These are phyloP conservation scores for Mangifera indica DNA, from an alignment of 345 rosid genomes.

Conservation along the genomic window DNA sequence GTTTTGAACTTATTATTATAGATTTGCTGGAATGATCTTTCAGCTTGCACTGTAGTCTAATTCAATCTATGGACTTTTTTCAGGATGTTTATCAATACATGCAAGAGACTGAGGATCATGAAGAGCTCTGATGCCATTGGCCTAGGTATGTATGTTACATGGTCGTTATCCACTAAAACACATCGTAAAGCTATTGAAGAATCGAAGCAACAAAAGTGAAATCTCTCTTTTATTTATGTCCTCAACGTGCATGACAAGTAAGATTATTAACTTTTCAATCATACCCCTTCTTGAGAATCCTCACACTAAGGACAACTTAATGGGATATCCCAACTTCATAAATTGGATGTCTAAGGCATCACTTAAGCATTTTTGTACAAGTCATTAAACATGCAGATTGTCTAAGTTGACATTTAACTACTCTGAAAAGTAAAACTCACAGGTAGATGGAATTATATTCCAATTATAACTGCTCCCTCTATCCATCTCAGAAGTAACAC, in stretches of 20 bases:
- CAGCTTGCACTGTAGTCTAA: slow-evolving; percentile 14
- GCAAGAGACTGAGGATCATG: slow-evolving; percentile 69
- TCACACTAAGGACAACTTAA: too few species aligned
- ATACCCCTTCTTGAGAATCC: background rate
- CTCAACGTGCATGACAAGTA: background rate
- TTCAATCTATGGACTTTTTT: slow-evolving; percentile 16
- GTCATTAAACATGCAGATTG: background rate
- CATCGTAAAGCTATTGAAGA: background rate
- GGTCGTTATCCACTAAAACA: background rate
- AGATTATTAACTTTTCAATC: background rate
- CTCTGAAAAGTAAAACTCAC: background rate
- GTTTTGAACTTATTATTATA: background rate
- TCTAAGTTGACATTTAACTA: background rate
- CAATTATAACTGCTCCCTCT: background rate
- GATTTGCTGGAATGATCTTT: background rate
- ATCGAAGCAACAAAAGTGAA: background rate
- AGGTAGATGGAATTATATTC: background rate
- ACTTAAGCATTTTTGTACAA: background rate
- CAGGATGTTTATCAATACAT: slow-evolving; percentile 63
- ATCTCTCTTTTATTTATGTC: background rate
- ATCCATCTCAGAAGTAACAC: background rate
- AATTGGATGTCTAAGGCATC: background rate
- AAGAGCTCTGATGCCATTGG: slow-evolving; percentile 76
- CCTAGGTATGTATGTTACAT: slow-evolving; percentile 35
- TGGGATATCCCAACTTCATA: background rate